Base-by-base conservation (phyloP, 106 monocot genomes). In the Dendrobium catenatum region DNA sequence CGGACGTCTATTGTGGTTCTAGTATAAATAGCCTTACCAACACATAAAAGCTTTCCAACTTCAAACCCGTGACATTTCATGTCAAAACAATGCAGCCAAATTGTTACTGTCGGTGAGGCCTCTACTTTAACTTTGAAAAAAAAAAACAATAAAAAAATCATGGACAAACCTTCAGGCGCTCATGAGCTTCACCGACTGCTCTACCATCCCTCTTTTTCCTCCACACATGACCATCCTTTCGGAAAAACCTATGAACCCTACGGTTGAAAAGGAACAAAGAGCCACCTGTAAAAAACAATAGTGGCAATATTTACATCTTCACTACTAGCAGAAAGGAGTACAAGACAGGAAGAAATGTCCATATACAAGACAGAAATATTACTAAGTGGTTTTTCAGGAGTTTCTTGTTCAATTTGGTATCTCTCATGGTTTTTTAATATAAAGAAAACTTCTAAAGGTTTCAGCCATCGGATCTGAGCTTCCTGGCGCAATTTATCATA, bases 261-360 rank as follows among this genome's bases (percentile, higher is more conserved):
- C 80, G 77, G 83, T 98, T 98, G 85, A 88, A 93, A 72, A 98
- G 89, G 67, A 93, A 90, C 58, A 94, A 81, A 72, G 89, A 88
- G 47, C 97, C 97, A 91, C 94, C 97, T 98, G 66, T 49, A 72
- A 61, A 80, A 80, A 73, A 31, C 15, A 42, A 68, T 15, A 80
- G 27, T 79, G 27, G 22, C 55, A 80, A 20, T 11, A 70, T 78
- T 33, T 43, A 59, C n/a, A 66, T n/a, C 42, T 56, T 66, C 7
- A 55, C 9, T 58, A 10, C 24, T 49, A 27, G 15, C n/a, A 59
- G 49, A 64, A 42, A 59, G 22, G 47, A 51, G 20, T 68, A 6
- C 75, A 68, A 20, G 33, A 37, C 33, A 11, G 16, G 37, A 29
- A 33, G 24, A 70, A 37, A 33, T 13, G 4, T 37, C 33, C 70